Conservation (phyloP, 306 rosid species). For the Prosopis cineraria region DNA sequence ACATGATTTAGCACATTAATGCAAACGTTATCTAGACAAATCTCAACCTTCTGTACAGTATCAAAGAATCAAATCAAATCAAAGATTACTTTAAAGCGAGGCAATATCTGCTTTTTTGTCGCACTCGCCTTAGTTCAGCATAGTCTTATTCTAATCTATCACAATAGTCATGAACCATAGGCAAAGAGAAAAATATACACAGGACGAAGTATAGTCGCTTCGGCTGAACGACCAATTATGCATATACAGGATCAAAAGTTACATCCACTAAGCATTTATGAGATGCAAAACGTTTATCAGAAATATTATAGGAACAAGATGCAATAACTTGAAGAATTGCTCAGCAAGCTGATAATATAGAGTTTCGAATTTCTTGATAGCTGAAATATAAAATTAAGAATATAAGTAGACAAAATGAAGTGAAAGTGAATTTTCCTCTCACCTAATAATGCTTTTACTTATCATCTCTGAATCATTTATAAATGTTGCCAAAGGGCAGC, state of each 20-base stretch:
- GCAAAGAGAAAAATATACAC: background rate
- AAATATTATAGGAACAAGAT: background rate
- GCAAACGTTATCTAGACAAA: background rate
- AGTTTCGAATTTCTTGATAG: background rate
- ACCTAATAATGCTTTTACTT: conserved; percentile 26
- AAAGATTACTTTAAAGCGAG: background rate
- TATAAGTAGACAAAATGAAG: conserved; percentile 34
- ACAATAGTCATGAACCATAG: background rate
- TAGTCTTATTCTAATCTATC: background rate
- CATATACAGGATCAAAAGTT: background rate
- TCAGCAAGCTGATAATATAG: background rate
- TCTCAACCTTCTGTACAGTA: background rate
- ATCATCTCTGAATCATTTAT: conserved; percentile 33
- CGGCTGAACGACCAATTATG: background rate
- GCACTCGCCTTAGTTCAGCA: background rate
- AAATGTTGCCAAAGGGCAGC: conserved; percentile 23
- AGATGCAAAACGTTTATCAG: background rate
- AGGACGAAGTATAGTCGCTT: background rate
- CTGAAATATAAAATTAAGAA: background rate
- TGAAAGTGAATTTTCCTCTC: conserved; percentile 49
- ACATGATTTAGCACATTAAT: background rate
- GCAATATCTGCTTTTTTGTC: background rate
- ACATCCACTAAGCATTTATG: background rate
- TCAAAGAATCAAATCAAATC: background rate
- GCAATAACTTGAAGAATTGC: conserved; percentile 6